A percentile compares a stretch with the other conserved stretches of the same genome.
Evolutionary conservation across 352 stramenopile species (phyloP).

Genomic region (Pythium rhizo-oryzae): DNA sequence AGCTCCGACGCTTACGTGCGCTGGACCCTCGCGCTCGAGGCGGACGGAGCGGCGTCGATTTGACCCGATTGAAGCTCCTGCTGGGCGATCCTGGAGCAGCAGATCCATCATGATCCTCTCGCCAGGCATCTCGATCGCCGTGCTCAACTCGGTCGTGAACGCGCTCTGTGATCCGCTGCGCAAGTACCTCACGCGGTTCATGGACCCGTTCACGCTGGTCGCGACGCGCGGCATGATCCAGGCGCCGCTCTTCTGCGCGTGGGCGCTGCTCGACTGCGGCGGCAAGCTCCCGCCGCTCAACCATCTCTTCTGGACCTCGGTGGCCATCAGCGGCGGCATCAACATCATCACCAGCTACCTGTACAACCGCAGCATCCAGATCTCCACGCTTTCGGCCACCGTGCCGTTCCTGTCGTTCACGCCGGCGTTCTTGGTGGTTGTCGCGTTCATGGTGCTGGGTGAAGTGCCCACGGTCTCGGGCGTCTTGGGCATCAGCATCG

Average conservation of each 20-base stretch:
- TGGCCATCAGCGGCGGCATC: constrained; percentile 71
- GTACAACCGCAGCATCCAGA: constrained; percentile 85
- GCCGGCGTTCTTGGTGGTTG: constrained; percentile 71
- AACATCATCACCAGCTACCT: constrained; percentile 85
- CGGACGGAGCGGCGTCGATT: too few relatives aligned
- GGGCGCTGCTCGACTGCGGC: constrained; percentile 60
- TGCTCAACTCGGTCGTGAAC: constrained; percentile 82
- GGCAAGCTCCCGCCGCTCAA: constrained; percentile 65
- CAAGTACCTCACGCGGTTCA: constrained; percentile 85
- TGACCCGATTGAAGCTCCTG: background rate
- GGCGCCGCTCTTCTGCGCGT: constrained; percentile 68
- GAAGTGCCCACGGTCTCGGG: constrained; percentile 71
- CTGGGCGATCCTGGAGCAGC: background rate
- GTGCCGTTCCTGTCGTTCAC: constrained; percentile 85
- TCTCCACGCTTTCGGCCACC: constrained; percentile 77
- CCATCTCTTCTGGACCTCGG: constrained; percentile 80
- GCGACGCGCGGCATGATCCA: constrained; percentile 70
- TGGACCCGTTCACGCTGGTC: constrained; percentile 83
- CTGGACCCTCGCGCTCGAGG: too few relatives aligned
- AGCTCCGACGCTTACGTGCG: too few relatives aligned
- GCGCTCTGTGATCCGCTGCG: constrained; percentile 79
- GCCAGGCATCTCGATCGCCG: constrained; percentile 70
- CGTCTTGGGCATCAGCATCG: constrained; percentile 66
- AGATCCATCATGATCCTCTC: constrained; percentile 53
- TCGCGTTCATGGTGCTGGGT: constrained; percentile 74